Base-by-base conservation (phyloP, 1,284 basidiomycete genomes). In the Boletus chippewaensis region DNA sequence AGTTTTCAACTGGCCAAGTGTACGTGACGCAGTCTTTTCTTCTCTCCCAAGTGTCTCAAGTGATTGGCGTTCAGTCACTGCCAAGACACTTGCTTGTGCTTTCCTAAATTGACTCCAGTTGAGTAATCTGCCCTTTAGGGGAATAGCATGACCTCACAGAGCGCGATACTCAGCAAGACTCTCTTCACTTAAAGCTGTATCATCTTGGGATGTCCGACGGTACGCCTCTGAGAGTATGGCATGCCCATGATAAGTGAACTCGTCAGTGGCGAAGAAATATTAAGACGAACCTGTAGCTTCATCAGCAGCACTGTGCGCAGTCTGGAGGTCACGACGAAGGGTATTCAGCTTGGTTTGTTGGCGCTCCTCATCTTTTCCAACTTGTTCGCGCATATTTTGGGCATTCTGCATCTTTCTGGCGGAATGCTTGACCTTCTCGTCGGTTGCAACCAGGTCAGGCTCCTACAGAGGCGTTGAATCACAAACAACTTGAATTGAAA, bases 341-440 rank as follows among this genome's bases (percentile, higher is more conserved):
- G 70, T 65, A 6, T 74, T 67, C 6, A 95, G 70, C 59, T 81
- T 83, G 1, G 74, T 73, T 51, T 80, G 71, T 61, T 92, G 79
- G 50, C 81, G 81, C 31, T 79, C 74, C 45, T 81, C 79, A 47
- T 91, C 91, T 54, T 81, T 82, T 45, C 74, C 66, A 0, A 94
- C 79, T 49, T 85, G 81, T 35, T 84, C 82, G 20, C 73, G 75
- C 10, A 83, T 78, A 49, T 78, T 78, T 45, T 74, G 70, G 0
- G 88, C 84, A 60, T 89, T 89, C 46, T 81, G 77, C 38, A 82
- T 71, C 65, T 95, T 95, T 41, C 88, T 81, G 41, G 80, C 75
- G 0, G 88, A 83, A 65, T 98, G 95, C 5, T 82, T 79, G 49
- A 96, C 93, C 64, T 94, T 91, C 10, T 92, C 87, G 52, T 95